Evolutionary conservation across 805 yeast genomes (phyloP).

Genomic region (Starmerella scarabaei): DNA sequence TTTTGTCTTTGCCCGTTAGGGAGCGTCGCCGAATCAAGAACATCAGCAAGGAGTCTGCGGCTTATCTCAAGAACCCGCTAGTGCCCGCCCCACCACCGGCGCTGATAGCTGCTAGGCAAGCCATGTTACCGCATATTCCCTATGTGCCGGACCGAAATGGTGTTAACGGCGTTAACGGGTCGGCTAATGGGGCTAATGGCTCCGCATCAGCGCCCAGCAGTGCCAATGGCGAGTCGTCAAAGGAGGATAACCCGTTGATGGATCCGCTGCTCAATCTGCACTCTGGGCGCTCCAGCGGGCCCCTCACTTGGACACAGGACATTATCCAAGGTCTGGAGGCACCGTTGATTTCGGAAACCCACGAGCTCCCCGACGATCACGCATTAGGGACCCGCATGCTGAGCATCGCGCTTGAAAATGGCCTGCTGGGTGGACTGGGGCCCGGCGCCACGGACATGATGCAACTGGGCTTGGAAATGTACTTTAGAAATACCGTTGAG

Average conservation of each 20-base stretch:
- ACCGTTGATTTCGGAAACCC: conserved; percentile 63
- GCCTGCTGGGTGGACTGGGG: conserved; percentile 68
- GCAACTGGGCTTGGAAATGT: conserved; percentile 68
- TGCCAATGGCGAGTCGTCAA: background rate
- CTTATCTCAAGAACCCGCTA: conserved; percentile 38
- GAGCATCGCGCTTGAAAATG: conserved; percentile 81
- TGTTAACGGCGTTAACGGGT: too few relatives aligned
- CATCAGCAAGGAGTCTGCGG: conserved; percentile 60
- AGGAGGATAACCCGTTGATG: conserved; percentile 1
- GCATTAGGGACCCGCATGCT: conserved; percentile 53
- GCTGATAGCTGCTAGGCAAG: conserved; percentile 31
- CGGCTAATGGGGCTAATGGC: background rate
- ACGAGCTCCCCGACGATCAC: conserved; percentile 71
- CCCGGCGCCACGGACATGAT: conserved; percentile 68
- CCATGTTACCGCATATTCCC: conserved; percentile 75
- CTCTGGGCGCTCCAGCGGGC: conserved; percentile 23
- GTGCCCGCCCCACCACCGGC: conserved; percentile 26
- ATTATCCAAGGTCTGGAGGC: conserved; percentile 74
- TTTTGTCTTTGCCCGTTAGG: conserved; percentile 69
- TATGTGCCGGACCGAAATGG: conserved; percentile 31
- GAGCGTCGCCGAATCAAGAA: conserved; percentile 77
- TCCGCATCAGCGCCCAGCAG: background rate
- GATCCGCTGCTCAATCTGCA: conserved; percentile 19
- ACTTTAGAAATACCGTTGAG: conserved; percentile 55
- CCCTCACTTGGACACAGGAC: conserved; percentile 76